Evolutionary conservation across 176 grass and related monocot genomes (phyloP).

Genomic region (Elaeis guineensis): DNA sequence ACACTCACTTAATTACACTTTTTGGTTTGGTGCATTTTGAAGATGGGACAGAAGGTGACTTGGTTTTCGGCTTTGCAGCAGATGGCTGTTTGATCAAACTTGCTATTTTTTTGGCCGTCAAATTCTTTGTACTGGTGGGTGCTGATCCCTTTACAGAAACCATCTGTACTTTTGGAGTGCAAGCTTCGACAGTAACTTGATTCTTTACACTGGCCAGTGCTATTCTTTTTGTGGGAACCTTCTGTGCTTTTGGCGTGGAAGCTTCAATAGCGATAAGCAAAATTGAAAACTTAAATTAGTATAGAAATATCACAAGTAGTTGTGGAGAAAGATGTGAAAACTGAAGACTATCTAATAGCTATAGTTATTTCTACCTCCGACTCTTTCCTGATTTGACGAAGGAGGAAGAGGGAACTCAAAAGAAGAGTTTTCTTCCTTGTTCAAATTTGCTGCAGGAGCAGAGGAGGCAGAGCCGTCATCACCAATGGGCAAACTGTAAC

Average conservation of each 20-base stretch:
- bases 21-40: slow-evolving; percentile 29
- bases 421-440: slow-evolving; percentile 15
- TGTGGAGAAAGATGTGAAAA: background rate
- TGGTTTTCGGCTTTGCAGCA: slow-evolving; percentile 20
- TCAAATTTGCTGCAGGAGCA: background rate
- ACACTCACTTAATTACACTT: slow-evolving; percentile 53
- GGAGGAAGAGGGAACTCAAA: slow-evolving; percentile 40
- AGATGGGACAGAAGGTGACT: slow-evolving; percentile 6
- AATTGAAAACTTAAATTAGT: background rate
- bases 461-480: no score
- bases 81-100: slow-evolving; percentile 19
- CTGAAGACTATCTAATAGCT: background rate
- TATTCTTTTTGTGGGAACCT: background rate
- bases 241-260: slow-evolving; percentile 37
- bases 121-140: slow-evolving; percentile 14
- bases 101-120: slow-evolving; percentile 17
- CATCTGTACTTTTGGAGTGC: slow-evolving; percentile 26
- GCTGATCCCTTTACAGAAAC: slow-evolving; percentile 21
- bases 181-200: slow-evolving; percentile 6
- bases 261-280: slow-evolving; percentile 25
- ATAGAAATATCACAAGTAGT: no score
- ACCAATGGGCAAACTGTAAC: no score
- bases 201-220: slow-evolving; percentile 10
- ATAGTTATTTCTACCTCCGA: slow-evolving; percentile 18
- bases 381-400: background rate